Conservation (phyloP, 805 yeast species). For the Candida railenensis region DNA sequence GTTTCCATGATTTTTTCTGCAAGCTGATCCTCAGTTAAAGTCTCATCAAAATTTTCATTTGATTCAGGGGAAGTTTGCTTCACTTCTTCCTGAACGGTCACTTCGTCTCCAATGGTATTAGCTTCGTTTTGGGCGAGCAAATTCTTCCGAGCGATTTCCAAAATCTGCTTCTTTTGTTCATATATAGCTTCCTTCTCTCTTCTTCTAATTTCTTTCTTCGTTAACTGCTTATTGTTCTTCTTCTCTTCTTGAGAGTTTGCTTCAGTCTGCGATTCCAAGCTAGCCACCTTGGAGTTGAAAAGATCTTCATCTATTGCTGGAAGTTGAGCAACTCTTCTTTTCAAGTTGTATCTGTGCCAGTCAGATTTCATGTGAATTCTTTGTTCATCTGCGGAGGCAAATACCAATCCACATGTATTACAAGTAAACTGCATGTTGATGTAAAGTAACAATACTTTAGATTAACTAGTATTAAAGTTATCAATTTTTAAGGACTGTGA, state of each 20-base stretch:
- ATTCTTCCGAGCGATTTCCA: slow-evolving; percentile 46
- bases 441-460: not conserved
- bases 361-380: slow-evolving; percentile 95
- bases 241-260: slow-evolving; percentile 19
- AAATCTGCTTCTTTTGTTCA: slow-evolving; percentile 47
- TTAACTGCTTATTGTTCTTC: slow-evolving; percentile 25
- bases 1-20: slow-evolving; percentile 45
- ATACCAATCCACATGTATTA: slow-evolving; percentile 82
- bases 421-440: slow-evolving; percentile 52
- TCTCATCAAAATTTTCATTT: slow-evolving; percentile 8
- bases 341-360: slow-evolving; percentile 96
- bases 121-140: slow-evolving; percentile 23
- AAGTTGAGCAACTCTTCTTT: slow-evolving; percentile 79
- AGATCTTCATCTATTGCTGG: slow-evolving; percentile 45
- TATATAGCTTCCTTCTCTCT: slow-evolving; percentile 49
- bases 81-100: not conserved
- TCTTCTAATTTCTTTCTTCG: slow-evolving; percentile 51
- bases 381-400: slow-evolving; percentile 80
- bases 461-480: not conserved
- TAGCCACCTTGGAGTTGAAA: slow-evolving; percentile 30
- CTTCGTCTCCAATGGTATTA: too few relatives aligned
- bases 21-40: slow-evolving; percentile 22
- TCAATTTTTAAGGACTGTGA: not conserved
- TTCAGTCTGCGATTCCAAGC: slow-evolving; percentile 15
- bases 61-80: slow-evolving; percentile 2